Base-by-base conservation (phyloP, 768 basidiomycete species). In the Boletus reticulatus region DNA sequence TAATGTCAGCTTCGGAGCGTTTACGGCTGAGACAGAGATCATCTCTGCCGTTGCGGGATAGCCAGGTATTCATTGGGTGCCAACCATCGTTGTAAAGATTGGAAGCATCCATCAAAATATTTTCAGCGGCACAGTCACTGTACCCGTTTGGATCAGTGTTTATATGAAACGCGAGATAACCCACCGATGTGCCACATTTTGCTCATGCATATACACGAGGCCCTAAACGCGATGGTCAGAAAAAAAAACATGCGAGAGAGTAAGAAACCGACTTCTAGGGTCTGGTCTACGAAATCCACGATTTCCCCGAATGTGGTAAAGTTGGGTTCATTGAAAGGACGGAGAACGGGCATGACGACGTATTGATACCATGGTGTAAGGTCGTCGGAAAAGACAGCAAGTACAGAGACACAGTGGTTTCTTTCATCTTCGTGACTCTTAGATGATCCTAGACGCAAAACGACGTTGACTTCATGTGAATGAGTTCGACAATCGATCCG, bases 101-200 rank as follows among this genome's bases (percentile, higher is more conserved):
- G 0, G 43, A 58, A 0, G 61, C 63, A 17, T 72, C 69, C 60
- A 71, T 60, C 43, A 72, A 48, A 14, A 79, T 61, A 34, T 77
- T 78, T 47, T 17, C 27, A 53, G 32, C 41, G 0, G 51, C 56
- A 42, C 62, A 67, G 45, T 68, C 70, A 3, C 72, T 75, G 31
- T 14, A 10, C 27, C 32, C 9, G 0, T 55, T 19, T 29, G 29
- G 29, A 7, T 12, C 0, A 27, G 29, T 29, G 29, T 29, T 8
- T 29, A 29, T 29, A 9, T 32, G 6, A 11, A 34, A 5, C 4
- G 16, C 7, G 6, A 14, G 31, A 17, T 6, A 0, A 45, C 63
- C 6, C 48, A 73, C 75, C 73, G 60, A 51, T 77, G 76, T 7
- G 70, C 70, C n/a, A 76, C 63, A 20, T 64, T 60, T 43, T 69